Evolutionary conservation across 768 basidiomycete species (phyloP), one percentile per base, ranked within the genome.

Genomic region (Mycena alexandri): DNA sequence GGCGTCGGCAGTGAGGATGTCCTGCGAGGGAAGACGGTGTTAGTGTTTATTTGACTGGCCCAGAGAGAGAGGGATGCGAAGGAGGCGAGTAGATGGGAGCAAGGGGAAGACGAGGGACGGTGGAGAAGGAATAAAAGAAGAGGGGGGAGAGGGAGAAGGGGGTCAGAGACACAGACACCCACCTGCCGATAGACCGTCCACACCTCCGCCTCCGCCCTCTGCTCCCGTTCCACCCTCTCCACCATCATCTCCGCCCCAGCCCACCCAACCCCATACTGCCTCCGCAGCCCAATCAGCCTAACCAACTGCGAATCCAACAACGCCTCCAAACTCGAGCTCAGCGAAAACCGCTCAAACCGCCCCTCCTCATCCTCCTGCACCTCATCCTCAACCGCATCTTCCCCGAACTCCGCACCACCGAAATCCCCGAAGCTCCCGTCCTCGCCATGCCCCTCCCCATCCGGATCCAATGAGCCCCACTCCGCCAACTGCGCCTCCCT

Each of bases 311-410:
- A 81, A 58, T 90, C 84, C 66, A 92, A 78, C 47, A 91, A 75
- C 3, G 86, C 81, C 72, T 92, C 90, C 34, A 93, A 76, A 7
- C 90, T 87, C 43, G 80, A 80, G 73, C 87, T 90, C 74, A 93
- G 78, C 73, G 89, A 89, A 75, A 92, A 90, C 42, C 80, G 79
- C 62, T 88, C 87, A 71, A 92, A 89, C 10, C 80, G 67, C 46
- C 77, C 82, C 34, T 79, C 74, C 16, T 80, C 82, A 42, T 77
- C 76, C 48, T 76, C 77, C 10, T 53, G 69, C 42, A 44, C 61
- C 41, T 52, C 44, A 14, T 38, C 33, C 43, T 36, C 25, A 25
- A 25, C 5, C 47, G 24, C 50, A 33, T 29, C 50, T 17, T 60
- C 54, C 53, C 67, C 71, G 59, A 68, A 17, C 57, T 65, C 53